Evolutionary conservation across 257 asterid species (phyloP), one percentile per base, ranked within the genome.

Genomic region (Osmanthus fragrans): DNA sequence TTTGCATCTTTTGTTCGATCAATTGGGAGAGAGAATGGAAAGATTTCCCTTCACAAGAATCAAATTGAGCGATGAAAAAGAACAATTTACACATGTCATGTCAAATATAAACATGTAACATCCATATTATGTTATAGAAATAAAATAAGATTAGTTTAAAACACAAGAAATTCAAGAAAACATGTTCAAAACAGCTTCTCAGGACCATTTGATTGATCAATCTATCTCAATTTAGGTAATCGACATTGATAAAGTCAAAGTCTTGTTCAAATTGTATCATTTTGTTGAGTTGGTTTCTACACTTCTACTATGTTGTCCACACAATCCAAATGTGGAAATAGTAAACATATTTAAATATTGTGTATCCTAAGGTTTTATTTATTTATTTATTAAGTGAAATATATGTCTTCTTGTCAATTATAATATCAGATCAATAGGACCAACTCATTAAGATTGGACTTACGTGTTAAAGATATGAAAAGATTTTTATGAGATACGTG

Each of bases 211-310:
- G 36, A 56, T 40, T 29, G 65, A 71, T 58, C 16, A n/a, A 74
- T 11, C 51, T 23, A 69, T 74, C 67, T 21, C 15, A 27, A 39
- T 73, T 68, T 80, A 21, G 72, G 75, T 76, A 72, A 72, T 70
- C 51, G 76, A 71, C 42, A 81, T 19, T 81, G 87, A 86, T 42
- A 84, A 23, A 58, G 83, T 75, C 34, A 73, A 67, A 40, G 34
- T 12, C 85, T 45, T 77, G 74, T 80, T 76, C 73, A 86, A 78
- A 82, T 79, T 77, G 75, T 72, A 75, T 80, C 70, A 72, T 76
- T 72, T 76, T 80, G 51, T 63, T 63, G 69, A 7, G 0, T 63
- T 63, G 34, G 15, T 27, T 32, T 25, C 69, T 12, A 63, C 19
- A 42, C 18, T 42, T 42, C 16, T 37, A 63, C 33, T 1, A 42